Percentiles rank a stretch among this genome's conserved stretches.
Evolutionary conservation across 768 basidiomycete genomes (phyloP).

Genomic region (Tephrocybe sp.): DNA sequence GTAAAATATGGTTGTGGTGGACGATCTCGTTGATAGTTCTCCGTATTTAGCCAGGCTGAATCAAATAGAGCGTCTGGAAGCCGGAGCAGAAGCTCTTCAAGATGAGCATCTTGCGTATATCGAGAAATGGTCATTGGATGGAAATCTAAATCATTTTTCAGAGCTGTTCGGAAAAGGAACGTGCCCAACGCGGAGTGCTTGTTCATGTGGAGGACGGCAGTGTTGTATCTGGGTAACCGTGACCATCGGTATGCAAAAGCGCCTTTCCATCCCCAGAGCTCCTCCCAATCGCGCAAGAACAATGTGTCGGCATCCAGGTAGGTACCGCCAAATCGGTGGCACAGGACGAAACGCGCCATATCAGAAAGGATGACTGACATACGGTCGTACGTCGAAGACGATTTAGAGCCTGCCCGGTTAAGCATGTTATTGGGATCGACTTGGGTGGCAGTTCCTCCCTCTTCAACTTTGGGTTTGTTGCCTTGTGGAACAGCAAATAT

Average conservation of each 20-base stretch:
- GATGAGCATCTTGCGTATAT: constrained; percentile 86
- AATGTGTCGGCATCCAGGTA: constrained; percentile 98
- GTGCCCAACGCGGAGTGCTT: constrained; percentile 89
- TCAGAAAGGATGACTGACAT: constrained; percentile 93
- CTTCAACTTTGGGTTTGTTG: constrained; percentile 23
- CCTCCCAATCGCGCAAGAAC: constrained; percentile 97
- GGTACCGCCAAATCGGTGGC: constrained; percentile 93
- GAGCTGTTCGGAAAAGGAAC: constrained; percentile 91
- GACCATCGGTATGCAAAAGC: constrained; percentile 98
- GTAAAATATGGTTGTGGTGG: constrained; percentile 95
- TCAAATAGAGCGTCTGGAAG: constrained; percentile 97
- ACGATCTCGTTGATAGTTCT: constrained; percentile 86
- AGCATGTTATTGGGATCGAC: constrained; percentile 44
- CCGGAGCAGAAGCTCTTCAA: constrained; percentile 82
- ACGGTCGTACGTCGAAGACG: constrained; percentile 81
- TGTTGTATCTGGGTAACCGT: constrained; percentile 90
- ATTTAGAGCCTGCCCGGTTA: constrained; percentile 86
- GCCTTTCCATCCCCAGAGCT: constrained; percentile 95
- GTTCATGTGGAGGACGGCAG: constrained; percentile 93
- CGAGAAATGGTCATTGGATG: constrained; percentile 94
- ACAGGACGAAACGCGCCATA: constrained; percentile 97
- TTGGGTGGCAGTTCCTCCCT: constrained; percentile 22
- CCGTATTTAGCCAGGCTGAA: constrained; percentile 94
- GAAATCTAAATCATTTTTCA: constrained; percentile 94
- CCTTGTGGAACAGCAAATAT: constrained; percentile 64